Evolutionary conservation across 306 rosid species (phyloP), one percentile per base, ranked within the genome.

Genomic region (Ormosia semicastrata): DNA sequence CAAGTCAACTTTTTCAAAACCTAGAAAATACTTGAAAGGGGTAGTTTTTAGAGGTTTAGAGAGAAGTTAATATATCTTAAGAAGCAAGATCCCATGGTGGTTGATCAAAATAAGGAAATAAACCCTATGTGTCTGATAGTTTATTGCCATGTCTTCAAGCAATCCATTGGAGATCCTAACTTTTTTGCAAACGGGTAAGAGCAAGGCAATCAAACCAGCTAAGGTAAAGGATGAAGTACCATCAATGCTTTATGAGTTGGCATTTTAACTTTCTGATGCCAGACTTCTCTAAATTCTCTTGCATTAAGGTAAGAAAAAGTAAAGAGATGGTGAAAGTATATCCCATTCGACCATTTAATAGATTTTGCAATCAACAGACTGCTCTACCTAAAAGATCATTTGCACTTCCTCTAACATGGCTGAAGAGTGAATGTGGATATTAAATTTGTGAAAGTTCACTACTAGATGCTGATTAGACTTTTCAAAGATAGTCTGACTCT

Each of bases 161-260:
- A 63, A 72, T 12, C 54, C 74, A 36, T 66, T 7, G 49, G 39
- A 49, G 69, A 76, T 65, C 12, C 14, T 11, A 14, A 76, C 30
- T 39, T 7, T 57, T 63, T 40, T 40, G 15, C 8, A 41, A 79
- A 69, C 1, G 36, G 4, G 54, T 43, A 32, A 53, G 74, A n/a
- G n/a, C n/a, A n/a, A n/a, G n/a, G 75, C 66, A 81, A 82, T 32
- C 24, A 54, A 56, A 66, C 29, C 71, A 40, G 32, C 57, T 44
- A 73, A 75, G 49, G 76, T 57, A 44, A 54, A 81, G 47, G 46
- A 41, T 53, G 50, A 66, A 56, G 36, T 32, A 43, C 50, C n/a
- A 78, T 40, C 59, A 86, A 58, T 75, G 78, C 84, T 75, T 87
- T 87, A 72, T 86, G 88, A 84, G 91, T 54, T 87, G 86, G 86